Evolutionary conservation across 106 monocot genomes (phyloP).

Genomic region (Acanthochlamys bracteata): DNA sequence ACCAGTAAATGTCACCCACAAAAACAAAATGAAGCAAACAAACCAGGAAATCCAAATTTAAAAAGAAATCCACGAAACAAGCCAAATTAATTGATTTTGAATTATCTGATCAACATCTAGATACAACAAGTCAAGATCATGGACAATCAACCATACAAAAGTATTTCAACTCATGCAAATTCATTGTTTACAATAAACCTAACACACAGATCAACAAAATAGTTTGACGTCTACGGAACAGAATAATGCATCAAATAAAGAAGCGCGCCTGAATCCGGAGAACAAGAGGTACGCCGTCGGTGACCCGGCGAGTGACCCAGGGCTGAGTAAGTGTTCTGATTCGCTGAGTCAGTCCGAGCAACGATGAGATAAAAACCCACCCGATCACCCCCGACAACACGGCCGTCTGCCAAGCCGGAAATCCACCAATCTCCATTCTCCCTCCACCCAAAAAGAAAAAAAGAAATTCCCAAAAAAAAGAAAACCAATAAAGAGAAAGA

Average conservation of each 20-base stretch:
- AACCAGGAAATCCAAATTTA: neutral
- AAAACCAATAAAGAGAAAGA: no score
- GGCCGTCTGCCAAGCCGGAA: constrained; percentile 49
- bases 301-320: constrained; percentile 62
- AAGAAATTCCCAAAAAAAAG: no score
- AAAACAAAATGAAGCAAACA: neutral
- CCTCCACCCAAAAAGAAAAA: no score
- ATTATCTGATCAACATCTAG: no score
- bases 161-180: no score
- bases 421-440: constrained; percentile 22
- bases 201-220: no score
- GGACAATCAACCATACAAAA: no score
- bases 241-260: neutral
- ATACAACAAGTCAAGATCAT: no score
- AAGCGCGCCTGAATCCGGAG: constrained; percentile 54
- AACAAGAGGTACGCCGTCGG: constrained; percentile 32
- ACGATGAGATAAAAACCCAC: constrained; percentile 50
- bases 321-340: constrained; percentile 58
- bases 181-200: no score
- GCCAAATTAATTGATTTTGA: no score
- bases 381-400: constrained; percentile 30
- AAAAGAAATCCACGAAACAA: no score
- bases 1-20: neutral
- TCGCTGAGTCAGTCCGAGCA: constrained; percentile 37
- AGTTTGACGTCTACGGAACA: neutral